Evolutionary conservation across 2,329 filamentous ascomycete species (phyloP).

Genomic region (Fusarium annulatum): DNA sequence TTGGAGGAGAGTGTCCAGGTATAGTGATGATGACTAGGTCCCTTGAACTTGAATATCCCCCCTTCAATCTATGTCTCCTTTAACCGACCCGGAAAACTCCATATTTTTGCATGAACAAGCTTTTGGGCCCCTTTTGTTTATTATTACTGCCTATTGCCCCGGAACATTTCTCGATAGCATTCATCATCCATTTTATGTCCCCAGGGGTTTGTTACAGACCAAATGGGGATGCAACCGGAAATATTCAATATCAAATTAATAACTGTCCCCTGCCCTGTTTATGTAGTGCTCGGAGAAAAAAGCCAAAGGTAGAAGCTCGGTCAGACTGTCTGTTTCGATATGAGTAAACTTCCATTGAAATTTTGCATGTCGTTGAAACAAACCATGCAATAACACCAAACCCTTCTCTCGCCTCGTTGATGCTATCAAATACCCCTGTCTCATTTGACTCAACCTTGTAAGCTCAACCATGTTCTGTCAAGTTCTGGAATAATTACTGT

Average conservation of each 20-base stretch:
- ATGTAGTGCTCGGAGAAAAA: constrained; percentile 16
- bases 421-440: constrained; percentile 9
- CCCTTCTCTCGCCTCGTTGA: constrained; percentile 11
- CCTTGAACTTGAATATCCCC: constrained; percentile 3
- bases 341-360: neutral
- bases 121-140: constrained; percentile 25
- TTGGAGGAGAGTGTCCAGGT: neutral
- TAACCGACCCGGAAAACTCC: constrained; percentile 11
- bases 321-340: neutral
- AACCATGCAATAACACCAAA: constrained; percentile 5
- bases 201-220: constrained; percentile 18
- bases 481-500: constrained; percentile 2
- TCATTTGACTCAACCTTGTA: neutral
- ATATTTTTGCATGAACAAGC: constrained; percentile 30
- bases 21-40: neutral
- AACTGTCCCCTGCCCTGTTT: neutral
- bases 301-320: neutral
- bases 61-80: constrained; percentile 17
- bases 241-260: constrained; percentile 7
- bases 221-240: constrained; percentile 7
- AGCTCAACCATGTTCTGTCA: constrained; percentile 10
- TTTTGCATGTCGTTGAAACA: constrained; percentile 3
- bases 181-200: neutral
- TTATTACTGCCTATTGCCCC: constrained; percentile 9
- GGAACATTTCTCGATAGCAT: neutral